Percentiles rank a stretch among this genome's conserved stretches.
phyloP scores from a whole-genome alignment of 2,329 filamentous ascomycete genomes.

The Lecanicillium sp. region DNA sequence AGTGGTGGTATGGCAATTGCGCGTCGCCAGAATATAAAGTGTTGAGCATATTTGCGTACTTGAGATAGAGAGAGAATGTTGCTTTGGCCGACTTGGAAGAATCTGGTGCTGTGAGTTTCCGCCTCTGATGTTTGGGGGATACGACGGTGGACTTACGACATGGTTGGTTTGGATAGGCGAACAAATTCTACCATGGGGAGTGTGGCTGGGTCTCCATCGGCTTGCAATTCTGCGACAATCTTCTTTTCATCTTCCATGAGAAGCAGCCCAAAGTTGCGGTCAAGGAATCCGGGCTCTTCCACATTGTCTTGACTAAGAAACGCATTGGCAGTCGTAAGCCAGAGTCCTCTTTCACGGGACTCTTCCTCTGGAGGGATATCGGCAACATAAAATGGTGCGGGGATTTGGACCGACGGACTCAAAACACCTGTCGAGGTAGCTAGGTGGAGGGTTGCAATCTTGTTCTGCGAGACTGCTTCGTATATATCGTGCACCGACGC shows the following conservation, averaged over 20 bases:
- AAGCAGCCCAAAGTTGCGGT: conserved; percentile 80
- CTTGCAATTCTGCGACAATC: conserved; percentile 64
- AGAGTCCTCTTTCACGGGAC: conserved; percentile 58
- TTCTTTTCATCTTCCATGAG: conserved; percentile 75
- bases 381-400: conserved; percentile 59
- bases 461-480: conserved; percentile 71
- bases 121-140: neutral
- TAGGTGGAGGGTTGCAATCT: conserved; percentile 76
- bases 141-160: conserved; percentile 40
- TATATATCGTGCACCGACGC: conserved; percentile 77
- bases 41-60: conserved; percentile 79
- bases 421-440: conserved; percentile 52
- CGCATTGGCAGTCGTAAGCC: conserved; percentile 80
- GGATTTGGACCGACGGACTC: conserved; percentile 57
- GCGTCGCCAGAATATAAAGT: conserved; percentile 93
- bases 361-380: conserved; percentile 64
- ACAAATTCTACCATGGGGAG: conserved; percentile 75
- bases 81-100: conserved; percentile 61
- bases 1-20: conserved; percentile 87
- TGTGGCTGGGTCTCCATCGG: conserved; percentile 67
- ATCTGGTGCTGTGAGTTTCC: conserved; percentile 26
- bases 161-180: conserved; percentile 60
- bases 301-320: conserved; percentile 60
- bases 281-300: conserved; percentile 60
- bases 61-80: conserved; percentile 69